These are phyloP conservation scores for Chlamydomonas eustigma DNA, from an alignment of 139 green algal genomes.

Conservation along the genomic window DNA sequence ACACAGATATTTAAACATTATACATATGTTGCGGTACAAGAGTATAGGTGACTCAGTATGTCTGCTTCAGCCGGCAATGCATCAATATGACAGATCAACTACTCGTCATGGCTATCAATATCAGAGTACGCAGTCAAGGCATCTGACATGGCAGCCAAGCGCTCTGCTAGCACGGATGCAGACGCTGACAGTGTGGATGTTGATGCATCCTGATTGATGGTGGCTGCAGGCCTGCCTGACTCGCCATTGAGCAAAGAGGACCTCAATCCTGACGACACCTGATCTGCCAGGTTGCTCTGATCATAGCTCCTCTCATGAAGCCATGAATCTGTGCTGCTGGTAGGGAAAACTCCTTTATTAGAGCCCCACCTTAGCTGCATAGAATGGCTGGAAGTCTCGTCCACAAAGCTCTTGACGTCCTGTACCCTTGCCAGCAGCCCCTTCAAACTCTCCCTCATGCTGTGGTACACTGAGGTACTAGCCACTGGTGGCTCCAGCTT, in stretches of 20 bases:
- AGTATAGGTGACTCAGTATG: too few relatives aligned
- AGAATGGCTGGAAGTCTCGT: background rate
- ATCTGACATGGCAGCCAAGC: background rate
- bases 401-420: background rate
- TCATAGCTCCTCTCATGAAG: too few relatives aligned
- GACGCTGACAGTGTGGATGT: background rate
- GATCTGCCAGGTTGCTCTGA: background rate
- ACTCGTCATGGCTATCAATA: background rate
- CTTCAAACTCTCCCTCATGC: background rate
- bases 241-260: background rate
- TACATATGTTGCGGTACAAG: too few relatives aligned
- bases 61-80: too few relatives aligned
- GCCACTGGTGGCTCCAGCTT: too few relatives aligned
- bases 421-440: background rate
- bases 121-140: background rate
- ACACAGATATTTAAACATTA: too few relatives aligned
- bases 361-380: background rate
- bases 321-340: background rate
- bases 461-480: background rate
- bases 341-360: too few relatives aligned
- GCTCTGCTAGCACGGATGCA: background rate
- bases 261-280: background rate
- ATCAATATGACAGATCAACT: too few relatives aligned
- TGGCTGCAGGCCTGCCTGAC: background rate
- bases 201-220: background rate